phyloP scores from a whole-genome alignment of 2,329 filamentous ascomycete genomes.

The Seiridium unicorne region DNA sequence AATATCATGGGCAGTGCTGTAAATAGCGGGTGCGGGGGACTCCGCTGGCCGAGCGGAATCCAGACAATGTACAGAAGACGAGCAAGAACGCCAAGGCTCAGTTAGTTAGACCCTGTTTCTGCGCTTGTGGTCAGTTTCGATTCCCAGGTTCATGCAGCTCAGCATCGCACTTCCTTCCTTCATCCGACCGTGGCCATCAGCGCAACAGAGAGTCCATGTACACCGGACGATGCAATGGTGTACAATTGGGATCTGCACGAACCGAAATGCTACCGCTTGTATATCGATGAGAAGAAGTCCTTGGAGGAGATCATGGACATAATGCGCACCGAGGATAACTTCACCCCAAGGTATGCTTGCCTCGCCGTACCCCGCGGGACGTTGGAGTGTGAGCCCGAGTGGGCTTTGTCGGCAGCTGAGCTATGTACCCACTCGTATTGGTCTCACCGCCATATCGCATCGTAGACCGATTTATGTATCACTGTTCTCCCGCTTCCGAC shows the following conservation, averaged over 20 bases:
- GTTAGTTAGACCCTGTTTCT: too few species aligned
- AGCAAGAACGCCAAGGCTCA: too few species aligned
- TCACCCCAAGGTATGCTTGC: slow-evolving; percentile 63
- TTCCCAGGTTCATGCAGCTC: too few species aligned
- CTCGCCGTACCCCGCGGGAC: slow-evolving; percentile 11
- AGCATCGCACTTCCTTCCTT: too few species aligned
- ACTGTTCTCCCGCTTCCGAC: background rate
- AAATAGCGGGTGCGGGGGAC: too few species aligned
- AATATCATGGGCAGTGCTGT: too few species aligned
- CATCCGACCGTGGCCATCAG: too few species aligned
- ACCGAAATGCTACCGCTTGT: slow-evolving; percentile 56
- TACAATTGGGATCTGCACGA: slow-evolving; percentile 46
- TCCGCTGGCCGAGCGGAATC: too few species aligned
- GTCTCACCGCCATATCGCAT: background rate
- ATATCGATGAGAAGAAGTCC: slow-evolving; percentile 72
- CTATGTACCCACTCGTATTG: background rate
- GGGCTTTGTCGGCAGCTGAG: slow-evolving; percentile 3
- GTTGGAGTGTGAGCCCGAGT: slow-evolving; percentile 1
- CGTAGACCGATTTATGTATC: background rate
- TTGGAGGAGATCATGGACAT: slow-evolving; percentile 74
- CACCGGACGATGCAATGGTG: slow-evolving; percentile 32
- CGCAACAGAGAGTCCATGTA: too few species aligned
- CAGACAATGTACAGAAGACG: too few species aligned
- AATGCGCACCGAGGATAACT: slow-evolving; percentile 63
- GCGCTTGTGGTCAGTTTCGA: too few species aligned